Base-by-base conservation (phyloP, 768 basidiomycete species). In the Tylopilus balloui region DNA sequence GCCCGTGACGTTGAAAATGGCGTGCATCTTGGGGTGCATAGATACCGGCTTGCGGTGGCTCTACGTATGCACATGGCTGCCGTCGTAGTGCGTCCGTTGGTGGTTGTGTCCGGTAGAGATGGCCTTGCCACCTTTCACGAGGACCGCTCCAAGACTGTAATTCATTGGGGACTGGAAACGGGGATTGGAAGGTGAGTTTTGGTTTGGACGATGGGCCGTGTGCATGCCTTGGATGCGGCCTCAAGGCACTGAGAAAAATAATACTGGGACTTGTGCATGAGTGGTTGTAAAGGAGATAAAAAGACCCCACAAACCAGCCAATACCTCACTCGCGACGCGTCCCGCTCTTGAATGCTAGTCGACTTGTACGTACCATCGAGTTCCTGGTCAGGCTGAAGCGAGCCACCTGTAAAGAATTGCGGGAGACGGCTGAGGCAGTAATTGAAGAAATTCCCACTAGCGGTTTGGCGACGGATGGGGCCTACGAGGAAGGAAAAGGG, bases 21-120 rank as follows among this genome's bases (percentile, higher is more conserved):
- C 48, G 13, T 45, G 37, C 46, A 47, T 47, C 38, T 47, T 38
- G 8, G 46, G 38, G 21, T 47, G 47, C 47, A 48, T 48, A 6
- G 47, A 42, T 4, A 48, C 31, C 10, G 31, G 47, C 34, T 42
- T 42, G 37, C 38, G 29, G 21, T 47, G 38, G 15, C 46, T 38
- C 12, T 32, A 23, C 37, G 36, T 38, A 5, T 15, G 37, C 21
- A 47, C 28, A 17, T 47, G 37, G 31, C 41, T 48, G n/a, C 39
- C 47, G 23, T 48, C 39, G 24, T 47, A 40, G 38, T 47, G 46
- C 23, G 46, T 47, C 29, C 38, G 46, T 23, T 47, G 47, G 3
- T 41, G 47, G 23, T 48, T 48, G 27, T 44, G n/a, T 12, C 42
- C 42, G 1, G 34, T 11, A 31, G 42, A 45, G 13, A 50, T 31